A percentile compares a stretch with the other conserved stretches of the same genome.
These are phyloP conservation scores for Tetrastigma voinierianum DNA, from an alignment of 164 flowering plant species.

Conservation along the genomic window DNA sequence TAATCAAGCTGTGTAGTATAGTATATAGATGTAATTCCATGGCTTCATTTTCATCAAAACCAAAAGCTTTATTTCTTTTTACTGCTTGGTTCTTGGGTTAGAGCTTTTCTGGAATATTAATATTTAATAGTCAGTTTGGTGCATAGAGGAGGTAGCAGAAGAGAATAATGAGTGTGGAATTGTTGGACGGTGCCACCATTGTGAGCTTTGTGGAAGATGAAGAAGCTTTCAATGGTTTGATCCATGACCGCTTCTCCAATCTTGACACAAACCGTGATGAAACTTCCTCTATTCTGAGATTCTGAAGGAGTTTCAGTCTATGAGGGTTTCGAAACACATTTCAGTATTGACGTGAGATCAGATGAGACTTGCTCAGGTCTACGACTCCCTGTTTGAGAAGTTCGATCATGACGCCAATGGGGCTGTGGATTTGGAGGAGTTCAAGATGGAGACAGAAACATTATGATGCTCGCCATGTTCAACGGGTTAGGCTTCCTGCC, in stretches of 20 bases:
- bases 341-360: constrained; percentile 28
- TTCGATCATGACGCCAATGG: constrained; percentile 34
- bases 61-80: too few species aligned
- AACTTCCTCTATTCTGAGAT: constrained; percentile 31
- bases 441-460: constrained; percentile 26
- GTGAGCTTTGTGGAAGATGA: constrained; percentile 33
- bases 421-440: constrained; percentile 35
- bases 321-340: constrained; percentile 32
- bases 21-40: too few species aligned
- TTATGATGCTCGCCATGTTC: constrained; percentile 40
- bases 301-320: constrained; percentile 27
- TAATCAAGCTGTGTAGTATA: too few species aligned
- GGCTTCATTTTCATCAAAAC: too few species aligned
- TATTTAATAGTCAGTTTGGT: too few species aligned
- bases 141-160: neutral
- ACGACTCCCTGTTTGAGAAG: constrained; percentile 24
- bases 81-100: too few species aligned
- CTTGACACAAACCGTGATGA: constrained; percentile 31
- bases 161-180: constrained; percentile 35
- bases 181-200: constrained; percentile 31
- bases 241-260: constrained; percentile 17
- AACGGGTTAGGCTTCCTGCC: constrained; percentile 33
- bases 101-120: too few species aligned
- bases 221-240: constrained; percentile 19
- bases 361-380: constrained; percentile 22